Evolutionary conservation across 2,329 filamentous ascomycete species (phyloP).

Genomic region (Arthrobotrys musiformis): DNA sequence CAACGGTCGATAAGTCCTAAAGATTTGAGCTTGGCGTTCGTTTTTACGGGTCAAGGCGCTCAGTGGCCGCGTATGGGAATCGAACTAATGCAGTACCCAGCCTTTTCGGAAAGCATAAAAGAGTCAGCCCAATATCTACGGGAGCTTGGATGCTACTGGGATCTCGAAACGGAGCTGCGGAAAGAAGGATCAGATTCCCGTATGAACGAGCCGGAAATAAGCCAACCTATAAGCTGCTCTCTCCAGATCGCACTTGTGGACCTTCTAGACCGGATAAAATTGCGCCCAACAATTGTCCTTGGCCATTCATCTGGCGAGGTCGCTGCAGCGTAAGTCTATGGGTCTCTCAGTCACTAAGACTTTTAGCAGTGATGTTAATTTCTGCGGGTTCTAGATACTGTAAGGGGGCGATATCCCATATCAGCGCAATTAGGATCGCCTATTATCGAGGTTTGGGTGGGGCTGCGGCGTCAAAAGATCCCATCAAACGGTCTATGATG

Average conservation of each 20-base stretch:
- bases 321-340: constrained; percentile 64
- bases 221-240: constrained; percentile 69
- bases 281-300: constrained; percentile 62
- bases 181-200: constrained; percentile 9
- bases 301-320: constrained; percentile 66
- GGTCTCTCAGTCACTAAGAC: too few species aligned
- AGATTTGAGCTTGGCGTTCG: constrained; percentile 12
- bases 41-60: constrained; percentile 66
- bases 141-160: constrained; percentile 19
- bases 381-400: too few species aligned
- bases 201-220: constrained; percentile 62
- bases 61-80: constrained; percentile 64
- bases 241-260: constrained; percentile 68
- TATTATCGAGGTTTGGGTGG: constrained; percentile 38
- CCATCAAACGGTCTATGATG: constrained; percentile 62
- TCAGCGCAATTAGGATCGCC: constrained; percentile 28
- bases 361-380: too few species aligned
- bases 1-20: neutral
- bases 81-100: constrained; percentile 56
- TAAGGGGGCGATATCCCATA: constrained; percentile 30
- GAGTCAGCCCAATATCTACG: constrained; percentile 4
- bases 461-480: constrained; percentile 1
- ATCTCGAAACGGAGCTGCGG: constrained; percentile 13
- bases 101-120: constrained; percentile 13
- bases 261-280: constrained; percentile 60